Evolutionary conservation across 352 stramenopile genomes (phyloP).

Genomic region (Phytophthora vignae): DNA sequence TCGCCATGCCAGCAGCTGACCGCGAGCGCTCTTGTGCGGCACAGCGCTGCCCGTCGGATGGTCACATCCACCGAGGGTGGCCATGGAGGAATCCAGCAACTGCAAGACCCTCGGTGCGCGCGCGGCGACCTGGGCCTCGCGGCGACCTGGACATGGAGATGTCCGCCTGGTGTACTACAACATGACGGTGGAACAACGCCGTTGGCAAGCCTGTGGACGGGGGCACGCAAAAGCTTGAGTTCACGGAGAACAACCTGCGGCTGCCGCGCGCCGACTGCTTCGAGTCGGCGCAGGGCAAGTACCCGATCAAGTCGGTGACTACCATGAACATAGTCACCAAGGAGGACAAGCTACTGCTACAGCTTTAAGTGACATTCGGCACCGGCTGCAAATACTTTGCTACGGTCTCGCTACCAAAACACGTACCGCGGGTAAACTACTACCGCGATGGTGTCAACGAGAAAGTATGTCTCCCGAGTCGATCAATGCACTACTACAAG

Average conservation of each 20-base stretch:
- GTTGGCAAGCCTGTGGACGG: constrained; percentile 89
- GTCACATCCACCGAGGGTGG: too few relatives aligned
- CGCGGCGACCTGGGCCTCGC: constrained; percentile 87
- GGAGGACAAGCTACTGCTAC: constrained; percentile 79
- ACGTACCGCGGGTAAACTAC: too few relatives aligned
- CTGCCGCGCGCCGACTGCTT: constrained; percentile 86
- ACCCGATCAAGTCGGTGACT: constrained; percentile 86
- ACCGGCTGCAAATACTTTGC: too few relatives aligned
- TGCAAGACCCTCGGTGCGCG: constrained; percentile 95
- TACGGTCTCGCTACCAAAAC: too few relatives aligned
- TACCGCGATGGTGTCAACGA: too few relatives aligned
- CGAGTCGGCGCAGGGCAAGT: constrained; percentile 88
- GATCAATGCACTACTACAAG: too few relatives aligned
- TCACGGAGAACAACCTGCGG: constrained; percentile 88
- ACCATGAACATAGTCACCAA: constrained; percentile 96
- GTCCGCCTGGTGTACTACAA: constrained; percentile 90
- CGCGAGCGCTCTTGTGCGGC: too few relatives aligned
- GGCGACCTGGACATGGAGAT: constrained; percentile 83
- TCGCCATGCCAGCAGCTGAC: too few relatives aligned
- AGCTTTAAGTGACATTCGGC: too few relatives aligned
- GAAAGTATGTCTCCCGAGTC: too few relatives aligned
- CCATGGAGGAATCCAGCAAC: constrained; percentile 94
- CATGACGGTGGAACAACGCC: constrained; percentile 87
- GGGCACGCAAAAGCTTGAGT: constrained; percentile 92
- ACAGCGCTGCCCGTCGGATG: too few relatives aligned